Conservation (phyloP, 2,329 filamentous ascomycete genomes). For the Aspergillus neoniger region DNA sequence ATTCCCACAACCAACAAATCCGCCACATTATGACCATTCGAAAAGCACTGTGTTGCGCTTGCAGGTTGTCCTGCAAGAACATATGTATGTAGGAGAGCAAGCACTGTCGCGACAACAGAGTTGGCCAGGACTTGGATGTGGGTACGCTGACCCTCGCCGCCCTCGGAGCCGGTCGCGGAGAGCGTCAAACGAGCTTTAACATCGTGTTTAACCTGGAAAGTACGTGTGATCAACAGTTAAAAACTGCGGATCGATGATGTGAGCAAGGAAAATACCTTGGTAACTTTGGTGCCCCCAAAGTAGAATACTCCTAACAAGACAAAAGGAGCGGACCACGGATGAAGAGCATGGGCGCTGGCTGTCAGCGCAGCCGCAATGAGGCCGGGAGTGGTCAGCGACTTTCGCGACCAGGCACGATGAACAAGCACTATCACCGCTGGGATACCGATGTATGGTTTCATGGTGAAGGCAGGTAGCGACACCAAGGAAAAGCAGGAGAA, state of each 20-base stretch:
- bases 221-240: not conserved
- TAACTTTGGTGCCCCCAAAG: slow-evolving; percentile 77
- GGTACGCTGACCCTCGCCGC: slow-evolving; percentile 79
- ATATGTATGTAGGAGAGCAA: slow-evolving; percentile 56
- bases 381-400: slow-evolving; percentile 76
- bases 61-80: slow-evolving; percentile 33
- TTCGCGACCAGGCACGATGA: slow-evolving; percentile 68
- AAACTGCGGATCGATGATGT: not conserved
- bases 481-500: not conserved
- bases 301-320: slow-evolving; percentile 82
- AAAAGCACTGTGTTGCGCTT: slow-evolving; percentile 39
- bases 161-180: slow-evolving; percentile 67
- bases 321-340: slow-evolving; percentile 94
- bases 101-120: slow-evolving; percentile 72
- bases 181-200: slow-evolving; percentile 81
- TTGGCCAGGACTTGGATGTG: slow-evolving; percentile 91
- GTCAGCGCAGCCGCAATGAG: slow-evolving; percentile 72
- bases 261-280: slow-evolving; percentile 60
- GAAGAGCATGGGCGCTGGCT: slow-evolving; percentile 78
- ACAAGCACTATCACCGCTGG: slow-evolving; percentile 60
- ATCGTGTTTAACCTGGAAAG: slow-evolving; percentile 74
- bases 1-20: slow-evolving; percentile 45
- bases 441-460: slow-evolving; percentile 48
- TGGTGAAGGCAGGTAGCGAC: slow-evolving; percentile 20
- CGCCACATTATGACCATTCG: slow-evolving; percentile 32